Evolutionary conservation across 1,284 basidiomycete species (phyloP).

Genomic region (Pseudozyma hubeiensis): DNA sequence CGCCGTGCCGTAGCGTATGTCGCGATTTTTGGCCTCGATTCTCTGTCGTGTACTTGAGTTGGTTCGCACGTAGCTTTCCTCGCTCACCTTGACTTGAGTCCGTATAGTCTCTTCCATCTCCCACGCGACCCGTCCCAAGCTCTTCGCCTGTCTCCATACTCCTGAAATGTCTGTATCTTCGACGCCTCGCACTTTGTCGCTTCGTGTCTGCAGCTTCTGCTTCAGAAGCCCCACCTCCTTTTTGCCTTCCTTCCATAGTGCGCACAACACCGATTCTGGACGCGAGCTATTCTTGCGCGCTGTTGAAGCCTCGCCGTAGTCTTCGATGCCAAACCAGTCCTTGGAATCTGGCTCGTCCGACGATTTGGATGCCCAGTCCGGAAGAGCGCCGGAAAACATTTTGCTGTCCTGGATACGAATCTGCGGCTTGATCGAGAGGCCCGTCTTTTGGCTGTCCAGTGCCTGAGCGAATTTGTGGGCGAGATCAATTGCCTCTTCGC

Average conservation of each 20-base stretch:
- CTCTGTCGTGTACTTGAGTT: constrained; percentile 9
- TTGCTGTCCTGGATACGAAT: constrained; percentile 33
- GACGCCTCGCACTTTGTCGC: constrained; percentile 14
- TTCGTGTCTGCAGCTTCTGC: constrained; percentile 9
- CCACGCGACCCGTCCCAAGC: background rate
- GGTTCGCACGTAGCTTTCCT: constrained; percentile 19
- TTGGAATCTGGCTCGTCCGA: constrained; percentile 6
- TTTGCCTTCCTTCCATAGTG: constrained; percentile 29
- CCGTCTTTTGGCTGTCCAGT: constrained; percentile 44
- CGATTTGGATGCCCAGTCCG: constrained; percentile 29
- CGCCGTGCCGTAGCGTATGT: background rate
- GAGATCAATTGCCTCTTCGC: constrained; percentile 28
- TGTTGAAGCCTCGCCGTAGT: background rate
- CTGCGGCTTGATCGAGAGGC: constrained; percentile 25
- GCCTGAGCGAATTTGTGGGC: constrained; percentile 49
- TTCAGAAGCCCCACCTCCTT: constrained; percentile 17
- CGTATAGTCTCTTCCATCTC: constrained; percentile 19
- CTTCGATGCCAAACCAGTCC: constrained; percentile 29
- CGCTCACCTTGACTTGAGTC: constrained; percentile 25
- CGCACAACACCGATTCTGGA: constrained; percentile 35
- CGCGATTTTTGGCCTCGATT: constrained; percentile 12
- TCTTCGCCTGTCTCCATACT: constrained; percentile 24
- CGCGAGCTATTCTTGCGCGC: constrained; percentile 19
- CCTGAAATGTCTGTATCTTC: constrained; percentile 36
- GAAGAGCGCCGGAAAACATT: constrained; percentile 25